Evolutionary conservation across 176 grass and related monocot genomes (phyloP).

Genomic region (Oryza coarctata): DNA sequence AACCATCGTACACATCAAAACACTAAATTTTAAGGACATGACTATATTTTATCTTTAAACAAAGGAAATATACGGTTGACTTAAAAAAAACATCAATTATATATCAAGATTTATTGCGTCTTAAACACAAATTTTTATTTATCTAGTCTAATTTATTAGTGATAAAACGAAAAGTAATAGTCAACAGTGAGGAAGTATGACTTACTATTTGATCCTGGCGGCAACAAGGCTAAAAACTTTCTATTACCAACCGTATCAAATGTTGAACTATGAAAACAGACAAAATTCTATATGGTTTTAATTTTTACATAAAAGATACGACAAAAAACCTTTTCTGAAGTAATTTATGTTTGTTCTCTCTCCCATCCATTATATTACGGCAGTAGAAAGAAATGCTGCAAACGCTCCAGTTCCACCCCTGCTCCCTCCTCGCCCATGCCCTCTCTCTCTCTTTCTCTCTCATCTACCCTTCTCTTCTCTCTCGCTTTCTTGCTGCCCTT

Average conservation of each 20-base stretch:
- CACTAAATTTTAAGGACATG: neutral
- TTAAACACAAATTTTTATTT: neutral
- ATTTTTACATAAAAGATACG: neutral
- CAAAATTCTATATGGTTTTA: neutral
- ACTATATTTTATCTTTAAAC: no score
- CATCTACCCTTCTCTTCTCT: neutral
- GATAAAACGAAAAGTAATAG: no score
- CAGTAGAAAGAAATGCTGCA: neutral
- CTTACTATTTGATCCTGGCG: no score
- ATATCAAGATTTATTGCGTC: no score
- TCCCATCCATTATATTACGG: neutral
- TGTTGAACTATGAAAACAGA: neutral
- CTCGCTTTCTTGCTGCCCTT: slow-evolving; percentile 23
- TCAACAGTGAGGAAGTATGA: no score
- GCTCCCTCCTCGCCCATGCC: neutral
- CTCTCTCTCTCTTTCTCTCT: neutral
- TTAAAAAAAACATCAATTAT: no score
- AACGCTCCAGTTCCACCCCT: neutral
- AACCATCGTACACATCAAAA: neutral
- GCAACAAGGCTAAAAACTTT: no score
- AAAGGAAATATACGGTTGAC: no score
- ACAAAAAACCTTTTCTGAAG: neutral
- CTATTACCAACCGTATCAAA: neutral
- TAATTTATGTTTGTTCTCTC: neutral
- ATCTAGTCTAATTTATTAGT: no score